Base-by-base conservation (phyloP, 306 rosid species). In the Potentilla sterilis region DNA sequence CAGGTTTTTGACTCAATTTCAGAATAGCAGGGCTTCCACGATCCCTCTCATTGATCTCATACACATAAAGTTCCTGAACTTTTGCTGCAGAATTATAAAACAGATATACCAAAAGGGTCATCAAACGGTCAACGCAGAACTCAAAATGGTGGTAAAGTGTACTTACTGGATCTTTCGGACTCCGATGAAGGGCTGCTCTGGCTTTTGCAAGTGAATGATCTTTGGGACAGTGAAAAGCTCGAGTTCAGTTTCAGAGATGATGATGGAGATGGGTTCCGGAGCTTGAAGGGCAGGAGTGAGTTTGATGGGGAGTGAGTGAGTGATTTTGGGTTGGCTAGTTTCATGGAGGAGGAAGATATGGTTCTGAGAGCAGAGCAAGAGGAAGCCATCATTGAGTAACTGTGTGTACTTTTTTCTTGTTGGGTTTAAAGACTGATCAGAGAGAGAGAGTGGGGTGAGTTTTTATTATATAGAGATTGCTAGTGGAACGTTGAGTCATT, bases 341-440 rank as follows among this genome's bases (percentile, higher is more conserved):
- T 82, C 43, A 69, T 6, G 38, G 73, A 70, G 69, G 75, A 4
- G 66, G 41, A 68, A 12, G 88, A 77, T 16, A 79, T 6, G 48
- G 80, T 43, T 49, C 80, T 74, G 22, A 85, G 34, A 76, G 84
- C 76, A 35, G 68, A 73, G 76, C 73, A 51, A 49, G 87, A 79
- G 55, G 74, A 80, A 72, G 89, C 84, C 96, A 90, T 89, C 73
- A 72, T 37, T 37, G 67, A 58, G n/a, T 15, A 21, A 35, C 52
- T 22, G 10, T 16, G 46, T 55, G 14, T 22, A 1, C 63, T 57
- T 57, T 21, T 37, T 10, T 22, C 4, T 22, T 21, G 1, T 9
- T 9, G 37, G 35, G 58, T 18, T 5, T 38, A 2, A 28, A 28
- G 28, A 28, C 28, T 28, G 28, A 28, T 28, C 28, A 28, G 28